Evolutionary conservation across 2,329 filamentous ascomycete genomes (phyloP).

Genomic region (Microdochium bolleyi): DNA sequence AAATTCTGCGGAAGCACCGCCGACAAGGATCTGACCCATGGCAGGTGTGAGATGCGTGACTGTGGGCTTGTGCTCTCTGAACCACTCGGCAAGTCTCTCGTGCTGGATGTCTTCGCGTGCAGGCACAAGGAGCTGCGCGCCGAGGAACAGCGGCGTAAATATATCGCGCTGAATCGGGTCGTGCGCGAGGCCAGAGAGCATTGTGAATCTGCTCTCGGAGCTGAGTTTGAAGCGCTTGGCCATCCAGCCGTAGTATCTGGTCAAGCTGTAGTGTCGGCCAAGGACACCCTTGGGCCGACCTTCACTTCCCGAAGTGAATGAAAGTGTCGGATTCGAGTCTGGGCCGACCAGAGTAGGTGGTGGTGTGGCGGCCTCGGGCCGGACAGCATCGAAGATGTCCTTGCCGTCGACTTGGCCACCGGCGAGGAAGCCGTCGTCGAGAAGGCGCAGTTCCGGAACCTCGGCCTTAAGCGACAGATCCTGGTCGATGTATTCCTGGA

Average conservation of each 20-base stretch:
- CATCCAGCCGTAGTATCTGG: slow-evolving; percentile 94
- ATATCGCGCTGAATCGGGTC: slow-evolving; percentile 67
- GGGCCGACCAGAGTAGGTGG: slow-evolving; percentile 77
- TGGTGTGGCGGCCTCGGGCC: slow-evolving; percentile 41
- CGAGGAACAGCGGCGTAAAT: slow-evolving; percentile 83
- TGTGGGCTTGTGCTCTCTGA: slow-evolving; percentile 64
- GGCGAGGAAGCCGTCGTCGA: slow-evolving; percentile 61
- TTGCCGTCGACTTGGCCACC: slow-evolving; percentile 59
- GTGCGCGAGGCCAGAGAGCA: slow-evolving; percentile 79
- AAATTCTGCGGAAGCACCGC: slow-evolving; percentile 70
- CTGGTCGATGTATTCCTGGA: slow-evolving; percentile 60
- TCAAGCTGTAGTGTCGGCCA: slow-evolving; percentile 78
- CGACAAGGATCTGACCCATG: slow-evolving; percentile 93
- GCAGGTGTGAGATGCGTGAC: slow-evolving; percentile 89
- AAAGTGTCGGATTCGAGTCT: slow-evolving; percentile 71
- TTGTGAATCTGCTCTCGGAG: slow-evolving; percentile 67
- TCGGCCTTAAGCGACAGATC: slow-evolving; percentile 65
- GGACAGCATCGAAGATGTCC: slow-evolving; percentile 55
- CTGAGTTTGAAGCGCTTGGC: slow-evolving; percentile 69
- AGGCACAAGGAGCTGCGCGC: slow-evolving; percentile 71
- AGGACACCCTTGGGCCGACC: slow-evolving; percentile 80
- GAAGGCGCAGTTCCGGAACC: slow-evolving; percentile 65
- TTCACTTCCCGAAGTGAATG: slow-evolving; percentile 68
- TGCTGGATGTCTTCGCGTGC: slow-evolving; percentile 78
- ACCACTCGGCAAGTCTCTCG: slow-evolving; percentile 83